Percentiles rank a stretch among this genome's conserved stretches.
Evolutionary conservation across 331 rosid genomes (phyloP).

Genomic region (Quercus phellos): DNA sequence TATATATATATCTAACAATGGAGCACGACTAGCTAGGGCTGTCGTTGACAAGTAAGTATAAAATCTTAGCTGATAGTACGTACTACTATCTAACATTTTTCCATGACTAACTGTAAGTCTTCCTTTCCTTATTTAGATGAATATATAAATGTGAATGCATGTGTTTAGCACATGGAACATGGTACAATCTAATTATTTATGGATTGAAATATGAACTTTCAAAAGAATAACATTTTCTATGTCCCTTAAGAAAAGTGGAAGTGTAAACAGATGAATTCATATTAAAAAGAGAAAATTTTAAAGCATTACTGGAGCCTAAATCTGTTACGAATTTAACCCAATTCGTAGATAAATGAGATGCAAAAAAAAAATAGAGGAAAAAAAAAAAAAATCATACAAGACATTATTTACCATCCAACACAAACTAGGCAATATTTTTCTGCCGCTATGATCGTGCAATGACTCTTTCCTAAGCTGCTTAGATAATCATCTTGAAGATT

Average conservation of each 20-base stretch:
- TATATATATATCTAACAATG: not conserved
- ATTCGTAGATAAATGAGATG: no score
- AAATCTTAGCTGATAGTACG: not conserved
- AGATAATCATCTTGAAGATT: no score
- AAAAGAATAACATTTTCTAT: not conserved
- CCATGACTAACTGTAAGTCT: not conserved
- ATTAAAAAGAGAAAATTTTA: not conserved
- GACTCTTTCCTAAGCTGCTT: no score
- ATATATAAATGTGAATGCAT: not conserved
- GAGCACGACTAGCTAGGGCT: not conserved
- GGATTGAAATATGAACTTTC: no score
- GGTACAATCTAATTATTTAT: not conserved
- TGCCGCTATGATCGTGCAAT: no score
- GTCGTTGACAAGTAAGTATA: not conserved
- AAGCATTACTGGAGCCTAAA: not conserved
- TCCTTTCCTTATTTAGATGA: not conserved
- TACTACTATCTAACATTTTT: not conserved
- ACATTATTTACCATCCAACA: no score
- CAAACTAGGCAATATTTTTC: no score
- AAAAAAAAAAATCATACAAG: no score
- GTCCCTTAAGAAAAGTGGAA: no score
- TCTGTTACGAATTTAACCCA: no score
- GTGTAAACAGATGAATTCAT: not conserved
- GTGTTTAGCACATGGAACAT: not conserved
- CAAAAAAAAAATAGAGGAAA: no score